phyloP scores from a whole-genome alignment of 2,329 filamentous ascomycete genomes.

The Claviceps sp. region DNA sequence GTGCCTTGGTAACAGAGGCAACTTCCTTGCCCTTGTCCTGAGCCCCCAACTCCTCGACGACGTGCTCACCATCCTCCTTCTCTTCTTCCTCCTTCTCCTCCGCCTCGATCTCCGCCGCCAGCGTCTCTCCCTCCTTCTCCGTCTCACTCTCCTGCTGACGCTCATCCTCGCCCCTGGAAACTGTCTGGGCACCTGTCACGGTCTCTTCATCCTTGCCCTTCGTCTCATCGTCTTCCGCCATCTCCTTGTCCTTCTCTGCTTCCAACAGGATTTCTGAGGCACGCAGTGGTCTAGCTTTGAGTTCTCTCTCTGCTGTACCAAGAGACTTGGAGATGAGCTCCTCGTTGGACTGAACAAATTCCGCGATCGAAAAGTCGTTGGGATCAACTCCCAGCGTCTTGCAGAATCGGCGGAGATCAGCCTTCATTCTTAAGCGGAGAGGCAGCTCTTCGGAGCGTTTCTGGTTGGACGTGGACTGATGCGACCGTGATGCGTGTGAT shows the following conservation, averaged over 20 bases:
- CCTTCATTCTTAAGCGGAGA: slow-evolving; percentile 20
- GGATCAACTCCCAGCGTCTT: slow-evolving; percentile 19
- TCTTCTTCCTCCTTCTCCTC: not conserved
- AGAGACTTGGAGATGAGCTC: slow-evolving; percentile 22
- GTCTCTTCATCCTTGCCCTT: not conserved
- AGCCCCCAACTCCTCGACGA: not conserved
- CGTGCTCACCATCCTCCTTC: not conserved
- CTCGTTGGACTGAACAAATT: slow-evolving; percentile 20
- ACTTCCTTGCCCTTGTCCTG: slow-evolving; percentile 7
- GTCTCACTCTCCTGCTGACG: not conserved
- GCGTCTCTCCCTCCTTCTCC: not conserved
- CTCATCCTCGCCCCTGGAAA: not conserved
- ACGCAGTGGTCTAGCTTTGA: slow-evolving; percentile 17
- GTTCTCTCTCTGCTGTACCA: slow-evolving; percentile 21
- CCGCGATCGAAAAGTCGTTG: slow-evolving; percentile 20
- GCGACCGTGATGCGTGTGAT: slow-evolving; percentile 34
- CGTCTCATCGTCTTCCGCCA: not conserved
- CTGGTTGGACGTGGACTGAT: slow-evolving; percentile 21
- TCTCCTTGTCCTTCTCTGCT: slow-evolving; percentile 2
- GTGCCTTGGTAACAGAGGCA: slow-evolving; percentile 4
- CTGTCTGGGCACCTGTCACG: not conserved
- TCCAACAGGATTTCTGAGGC: slow-evolving; percentile 15
- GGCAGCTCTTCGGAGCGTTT: slow-evolving; percentile 21
- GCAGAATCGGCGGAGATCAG: slow-evolving; percentile 24
- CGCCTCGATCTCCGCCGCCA: not conserved